A percentile compares a stretch with the other conserved stretches of the same genome.
phyloP scores from a whole-genome alignment of 1,284 basidiomycete species.

The Trametes pubescens region DNA sequence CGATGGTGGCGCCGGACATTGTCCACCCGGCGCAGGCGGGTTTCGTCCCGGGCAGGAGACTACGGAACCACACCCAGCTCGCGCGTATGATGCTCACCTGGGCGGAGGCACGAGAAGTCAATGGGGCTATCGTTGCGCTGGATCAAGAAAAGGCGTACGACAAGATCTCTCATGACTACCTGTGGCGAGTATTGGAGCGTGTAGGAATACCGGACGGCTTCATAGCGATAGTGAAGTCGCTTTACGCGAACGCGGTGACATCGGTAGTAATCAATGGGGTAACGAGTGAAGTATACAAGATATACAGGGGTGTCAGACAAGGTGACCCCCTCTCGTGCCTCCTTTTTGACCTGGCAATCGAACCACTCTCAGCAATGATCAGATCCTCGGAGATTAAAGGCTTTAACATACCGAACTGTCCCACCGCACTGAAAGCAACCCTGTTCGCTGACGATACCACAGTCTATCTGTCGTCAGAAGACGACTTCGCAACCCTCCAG shows the following conservation, averaged over 20 bases:
- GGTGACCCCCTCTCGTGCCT: conserved; percentile 49
- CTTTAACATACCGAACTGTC: conserved; percentile 34
- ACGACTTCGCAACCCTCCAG: conserved; percentile 33
- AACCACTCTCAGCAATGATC: conserved; percentile 42
- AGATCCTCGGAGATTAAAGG: conserved; percentile 43
- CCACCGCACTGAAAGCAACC: conserved; percentile 34
- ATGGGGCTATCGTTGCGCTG: conserved; percentile 39
- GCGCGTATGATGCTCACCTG: conserved; percentile 35
- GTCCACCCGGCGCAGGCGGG: conserved; percentile 43
- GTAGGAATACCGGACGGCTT: conserved; percentile 35
- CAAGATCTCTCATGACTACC: conserved; percentile 41
- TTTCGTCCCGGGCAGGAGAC: conserved; percentile 38
- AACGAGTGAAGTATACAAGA: conserved; percentile 29
- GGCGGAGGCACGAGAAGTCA: conserved; percentile 35
- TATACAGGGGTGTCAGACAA: conserved; percentile 42
- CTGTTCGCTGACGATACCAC: conserved; percentile 47
- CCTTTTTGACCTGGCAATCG: conserved; percentile 48
- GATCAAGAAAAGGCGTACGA: conserved; percentile 48
- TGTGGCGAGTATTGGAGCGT: conserved; percentile 35
- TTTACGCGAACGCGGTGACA: conserved; percentile 39
- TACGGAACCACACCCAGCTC: conserved; percentile 38
- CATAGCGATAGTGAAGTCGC: conserved; percentile 25
- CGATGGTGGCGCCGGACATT: conserved; percentile 19
- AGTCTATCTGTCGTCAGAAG: conserved; percentile 33
- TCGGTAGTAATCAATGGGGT: conserved; percentile 41